These are phyloP conservation scores for Acacia confusa DNA, from an alignment of 306 rosid genomes.

Conservation along the genomic window DNA sequence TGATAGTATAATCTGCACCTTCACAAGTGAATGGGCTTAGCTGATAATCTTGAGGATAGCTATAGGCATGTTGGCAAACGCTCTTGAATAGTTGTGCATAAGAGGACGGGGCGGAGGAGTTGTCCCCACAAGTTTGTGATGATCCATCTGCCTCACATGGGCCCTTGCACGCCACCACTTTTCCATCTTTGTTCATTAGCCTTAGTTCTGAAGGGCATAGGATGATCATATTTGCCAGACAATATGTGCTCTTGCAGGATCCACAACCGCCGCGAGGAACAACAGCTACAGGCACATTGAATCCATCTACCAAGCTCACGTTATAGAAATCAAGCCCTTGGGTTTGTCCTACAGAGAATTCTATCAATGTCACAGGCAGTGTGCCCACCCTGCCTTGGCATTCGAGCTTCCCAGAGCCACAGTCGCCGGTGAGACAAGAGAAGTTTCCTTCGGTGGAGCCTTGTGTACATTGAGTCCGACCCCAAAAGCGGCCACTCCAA, in stretches of 20 bases:
- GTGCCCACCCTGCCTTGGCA: constrained; percentile 63
- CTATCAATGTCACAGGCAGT: constrained; percentile 79
- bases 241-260: constrained; percentile 59
- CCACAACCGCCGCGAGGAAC: constrained; percentile 42
- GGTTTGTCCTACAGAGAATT: constrained; percentile 32
- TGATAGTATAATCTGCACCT: constrained; percentile 57
- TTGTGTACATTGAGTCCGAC: constrained; percentile 65
- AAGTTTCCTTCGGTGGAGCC: constrained; percentile 66
- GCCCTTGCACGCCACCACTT: background rate
- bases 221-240: constrained; percentile 61
- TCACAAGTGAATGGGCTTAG: constrained; percentile 59
- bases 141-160: constrained; percentile 70
- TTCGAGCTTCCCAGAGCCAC: constrained; percentile 72
- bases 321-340: constrained; percentile 68
- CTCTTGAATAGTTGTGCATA: constrained; percentile 67
- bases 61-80: constrained; percentile 82
- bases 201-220: constrained; percentile 71
- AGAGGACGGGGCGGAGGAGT: constrained; percentile 43
- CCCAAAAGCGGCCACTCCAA: constrained; percentile 93
- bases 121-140: constrained; percentile 1
- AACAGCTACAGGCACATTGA: constrained; percentile 74
- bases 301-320: constrained; percentile 83
- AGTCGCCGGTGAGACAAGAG: constrained; percentile 79
- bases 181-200: constrained; percentile 32
- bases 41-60: constrained; percentile 74